Evolutionary conservation across 2,329 filamentous ascomycete species (phyloP), one percentile per base, ranked within the genome.

Genomic region (Verticillium tricorpus): DNA sequence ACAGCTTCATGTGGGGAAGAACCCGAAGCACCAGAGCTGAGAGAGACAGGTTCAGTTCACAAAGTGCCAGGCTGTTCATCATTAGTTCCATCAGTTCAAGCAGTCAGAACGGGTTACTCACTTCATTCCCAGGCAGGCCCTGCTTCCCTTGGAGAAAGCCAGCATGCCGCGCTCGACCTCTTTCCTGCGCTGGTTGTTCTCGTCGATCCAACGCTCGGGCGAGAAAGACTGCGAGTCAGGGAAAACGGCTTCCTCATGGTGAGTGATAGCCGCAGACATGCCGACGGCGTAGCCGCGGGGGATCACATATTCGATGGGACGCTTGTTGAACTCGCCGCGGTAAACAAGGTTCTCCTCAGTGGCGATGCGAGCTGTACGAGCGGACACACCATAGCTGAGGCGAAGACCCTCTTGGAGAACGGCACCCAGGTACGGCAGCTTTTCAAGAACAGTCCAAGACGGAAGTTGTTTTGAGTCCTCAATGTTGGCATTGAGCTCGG

Each of bases 81-180:
- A 28, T 67, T 22, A 67, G 61, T 22, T 61, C 14, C 11, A 32
- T 25, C 11, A 3, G 6, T 15, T 17, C 3, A 35, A 3, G n/a
- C 22, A 9, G 7, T 14, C 19, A 37, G 5, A 6, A 39, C 4
- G 34, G 4, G 9, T 52, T 28, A 25, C 58, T 59, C 63, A 75
- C 72, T 76, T 73, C 62, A 71, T 70, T 17, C 80, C 79, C 4
- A 81, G 68, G 60, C 80, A 82, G n/a, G 69, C 69, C 15, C 79
- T 67, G 4, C 71, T 70, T 2, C 77, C 79, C 57, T 74, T 78
- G 3, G 73, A 75, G 63, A 81, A 82, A 1, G 76, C 61, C 15
- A 80, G 69, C 54, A 80, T 71, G 50, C 72, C 73, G n/a, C 70
- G 70, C 32, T 78, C 73, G 0, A 78, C 62, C 1, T 69, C 65